A percentile compares a stretch with the other conserved stretches of the same genome.
Conservation (phyloP, 192 early-diverging fungal genomes). For the Spinellus fusiger region DNA sequence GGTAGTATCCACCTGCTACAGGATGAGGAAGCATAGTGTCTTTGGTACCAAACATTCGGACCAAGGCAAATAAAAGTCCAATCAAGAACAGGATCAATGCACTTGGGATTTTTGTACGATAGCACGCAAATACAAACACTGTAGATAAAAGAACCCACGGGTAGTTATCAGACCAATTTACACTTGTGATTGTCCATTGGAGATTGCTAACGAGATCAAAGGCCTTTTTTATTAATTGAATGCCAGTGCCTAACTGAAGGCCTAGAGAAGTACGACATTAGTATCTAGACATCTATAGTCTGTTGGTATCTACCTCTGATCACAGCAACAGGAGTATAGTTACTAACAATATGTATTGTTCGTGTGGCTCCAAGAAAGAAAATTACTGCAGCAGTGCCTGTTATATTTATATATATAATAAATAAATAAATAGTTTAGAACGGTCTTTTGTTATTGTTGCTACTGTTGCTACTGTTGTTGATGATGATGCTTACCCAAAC, state of each 20-base stretch:
- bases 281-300: neutral
- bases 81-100: conserved; percentile 69
- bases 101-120: conserved; percentile 55
- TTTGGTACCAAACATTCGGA: conserved; percentile 36
- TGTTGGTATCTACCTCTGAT: conserved; percentile 50
- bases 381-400: conserved; percentile 56
- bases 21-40: conserved; percentile 24
- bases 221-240: conserved; percentile 66
- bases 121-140: conserved; percentile 62
- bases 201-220: conserved; percentile 46
- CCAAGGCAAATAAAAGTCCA: conserved; percentile 63
- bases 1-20: conserved; percentile 49
- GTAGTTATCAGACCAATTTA: conserved; percentile 68
- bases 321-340: conserved; percentile 64
- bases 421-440: too few species aligned
- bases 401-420: neutral
- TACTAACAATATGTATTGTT: conserved; percentile 60
- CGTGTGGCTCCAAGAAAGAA: conserved; percentile 63
- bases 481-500: conserved; percentile 36
- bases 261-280: conserved; percentile 7
- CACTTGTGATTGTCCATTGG: conserved; percentile 49
- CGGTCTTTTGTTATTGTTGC: too few species aligned
- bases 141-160: conserved; percentile 64
- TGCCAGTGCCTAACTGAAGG: conserved; percentile 72
- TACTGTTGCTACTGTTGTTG: too few species aligned